Base-by-base conservation (phyloP, 257 asterid species). In the Dorcoceras hygrometricum region DNA sequence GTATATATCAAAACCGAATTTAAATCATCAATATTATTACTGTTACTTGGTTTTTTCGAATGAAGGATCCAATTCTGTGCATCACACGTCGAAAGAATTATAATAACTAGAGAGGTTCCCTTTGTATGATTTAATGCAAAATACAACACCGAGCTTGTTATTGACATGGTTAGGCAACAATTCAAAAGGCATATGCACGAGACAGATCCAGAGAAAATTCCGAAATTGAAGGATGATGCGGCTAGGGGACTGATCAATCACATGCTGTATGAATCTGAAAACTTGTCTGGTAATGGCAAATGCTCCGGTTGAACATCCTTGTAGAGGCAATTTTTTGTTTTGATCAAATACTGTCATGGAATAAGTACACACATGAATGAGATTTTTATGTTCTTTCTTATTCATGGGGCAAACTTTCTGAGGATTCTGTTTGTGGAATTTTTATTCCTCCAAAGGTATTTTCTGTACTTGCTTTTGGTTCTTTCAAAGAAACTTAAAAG, bases 201-300 rank as follows among this genome's bases (percentile, higher is more conserved):
- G 83, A 90, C 88, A n/a, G 86, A 93, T 83, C 92, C 95, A 2
- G 97, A 93, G 18, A 88, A 77, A 71, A 88, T 93, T 69, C 97
- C 88, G 78, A 77, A 88, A 71, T 46, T 90, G 77, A 93, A 90
- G 79, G 99, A 93, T 23, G 93, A 84, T 76, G 98, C 98, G 1
- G 97, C 97, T 0, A 82, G 98, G 69, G 98, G 98, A 51, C 80
- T 93, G 70, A 86, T 88, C 81, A 93, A 93, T 67, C 98, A 93
- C 86, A 93, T 93, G 88, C 78, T 90, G 8, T 75, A 83, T 59
- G 97, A 93, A 82, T 80, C 92, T 2, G 98, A 88, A 82, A 76
- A 73, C 76, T 71, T 84, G 46, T 73, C 88, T 4, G 96, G 97
- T 18, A 82, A 88, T 76, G 85, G 90, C 78, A 69, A 76, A 75